A percentile compares a stretch with the other conserved stretches of the same genome.
These are phyloP conservation scores for Aspergillus persii DNA, from an alignment of 2,329 filamentous ascomycete species.

Conservation along the genomic window DNA sequence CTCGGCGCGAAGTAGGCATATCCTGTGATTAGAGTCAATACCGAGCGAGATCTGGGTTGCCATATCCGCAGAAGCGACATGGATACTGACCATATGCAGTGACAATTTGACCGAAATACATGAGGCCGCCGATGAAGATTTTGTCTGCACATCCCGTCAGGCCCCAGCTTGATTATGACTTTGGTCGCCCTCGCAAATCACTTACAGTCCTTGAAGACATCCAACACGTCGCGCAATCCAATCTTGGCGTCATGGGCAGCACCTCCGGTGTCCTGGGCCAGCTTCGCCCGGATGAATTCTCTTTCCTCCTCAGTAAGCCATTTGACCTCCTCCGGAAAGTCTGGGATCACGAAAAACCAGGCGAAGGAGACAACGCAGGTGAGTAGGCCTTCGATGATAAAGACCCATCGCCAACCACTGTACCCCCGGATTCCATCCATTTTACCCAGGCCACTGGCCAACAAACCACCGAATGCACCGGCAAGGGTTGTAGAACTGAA, in stretches of 20 bases:
- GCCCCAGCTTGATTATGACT: not conserved
- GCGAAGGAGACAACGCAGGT: slow-evolving; percentile 61
- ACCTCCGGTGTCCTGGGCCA: slow-evolving; percentile 67
- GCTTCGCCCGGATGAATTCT: slow-evolving; percentile 62
- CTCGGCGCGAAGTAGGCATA: slow-evolving; percentile 76
- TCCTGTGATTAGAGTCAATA: slow-evolving; percentile 27
- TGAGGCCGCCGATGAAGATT: slow-evolving; percentile 70
- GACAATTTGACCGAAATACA: slow-evolving; percentile 79
- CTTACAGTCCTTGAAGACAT: slow-evolving; percentile 66
- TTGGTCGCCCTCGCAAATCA: not conserved
- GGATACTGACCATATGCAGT: slow-evolving; percentile 61
- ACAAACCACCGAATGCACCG: slow-evolving; percentile 61
- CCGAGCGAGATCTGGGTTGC: slow-evolving; percentile 3
- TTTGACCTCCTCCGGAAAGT: slow-evolving; percentile 71
- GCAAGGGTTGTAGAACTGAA: slow-evolving; percentile 69
- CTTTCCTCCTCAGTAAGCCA: slow-evolving; percentile 73
- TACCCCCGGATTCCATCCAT: slow-evolving; percentile 60
- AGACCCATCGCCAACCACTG: slow-evolving; percentile 51
- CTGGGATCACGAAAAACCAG: slow-evolving; percentile 65
- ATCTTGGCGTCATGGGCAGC: slow-evolving; percentile 63
- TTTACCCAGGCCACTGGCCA: slow-evolving; percentile 60
- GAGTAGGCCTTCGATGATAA: slow-evolving; percentile 62
- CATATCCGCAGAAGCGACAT: not conserved
- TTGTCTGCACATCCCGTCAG: slow-evolving; percentile 46
- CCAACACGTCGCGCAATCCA: slow-evolving; percentile 57